Percentiles rank a stretch among this genome's conserved stretches.
Evolutionary conservation across 148 eudicot species (phyloP).

Genomic region (Arctostaphylos glauca): DNA sequence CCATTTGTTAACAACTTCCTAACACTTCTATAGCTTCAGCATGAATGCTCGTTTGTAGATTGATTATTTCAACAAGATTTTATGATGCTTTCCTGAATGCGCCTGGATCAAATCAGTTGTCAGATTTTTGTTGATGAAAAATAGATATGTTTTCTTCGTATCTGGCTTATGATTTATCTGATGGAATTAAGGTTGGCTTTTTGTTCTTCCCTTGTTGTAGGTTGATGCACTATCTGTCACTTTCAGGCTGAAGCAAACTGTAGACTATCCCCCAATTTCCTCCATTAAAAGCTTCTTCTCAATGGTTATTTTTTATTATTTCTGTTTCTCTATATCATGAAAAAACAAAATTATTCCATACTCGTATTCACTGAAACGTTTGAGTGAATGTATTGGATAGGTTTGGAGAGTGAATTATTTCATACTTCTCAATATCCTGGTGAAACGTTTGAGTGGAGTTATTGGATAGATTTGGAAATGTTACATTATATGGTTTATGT

Average conservation of each 20-base stretch:
- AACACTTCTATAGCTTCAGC: not conserved
- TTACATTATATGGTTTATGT: too few relatives aligned
- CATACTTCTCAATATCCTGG: too few relatives aligned
- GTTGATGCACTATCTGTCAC: slow-evolving; percentile 85
- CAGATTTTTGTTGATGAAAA: not conserved
- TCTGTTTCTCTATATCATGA: slow-evolving; percentile 11
- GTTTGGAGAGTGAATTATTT: too few relatives aligned
- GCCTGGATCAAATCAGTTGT: not conserved
- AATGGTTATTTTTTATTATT: too few relatives aligned
- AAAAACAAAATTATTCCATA: too few relatives aligned
- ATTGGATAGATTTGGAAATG: too few relatives aligned
- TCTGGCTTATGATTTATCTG: not conserved
- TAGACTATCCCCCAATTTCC: slow-evolving; percentile 68
- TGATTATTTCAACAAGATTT: not conserved
- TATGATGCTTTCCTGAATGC: not conserved
- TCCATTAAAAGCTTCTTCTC: slow-evolving; percentile 84
- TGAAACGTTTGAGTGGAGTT: too few relatives aligned
- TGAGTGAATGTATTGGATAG: too few relatives aligned
- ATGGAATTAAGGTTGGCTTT: not conserved
- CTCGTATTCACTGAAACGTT: not conserved
- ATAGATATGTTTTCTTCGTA: not conserved
- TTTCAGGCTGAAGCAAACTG: slow-evolving; percentile 64
- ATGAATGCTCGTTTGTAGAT: not conserved
- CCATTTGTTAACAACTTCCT: not conserved
- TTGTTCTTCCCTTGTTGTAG: slow-evolving; percentile 24